phyloP scores from a whole-genome alignment of 179 eudicot genomes.

The Vitellaria paradoxa region DNA sequence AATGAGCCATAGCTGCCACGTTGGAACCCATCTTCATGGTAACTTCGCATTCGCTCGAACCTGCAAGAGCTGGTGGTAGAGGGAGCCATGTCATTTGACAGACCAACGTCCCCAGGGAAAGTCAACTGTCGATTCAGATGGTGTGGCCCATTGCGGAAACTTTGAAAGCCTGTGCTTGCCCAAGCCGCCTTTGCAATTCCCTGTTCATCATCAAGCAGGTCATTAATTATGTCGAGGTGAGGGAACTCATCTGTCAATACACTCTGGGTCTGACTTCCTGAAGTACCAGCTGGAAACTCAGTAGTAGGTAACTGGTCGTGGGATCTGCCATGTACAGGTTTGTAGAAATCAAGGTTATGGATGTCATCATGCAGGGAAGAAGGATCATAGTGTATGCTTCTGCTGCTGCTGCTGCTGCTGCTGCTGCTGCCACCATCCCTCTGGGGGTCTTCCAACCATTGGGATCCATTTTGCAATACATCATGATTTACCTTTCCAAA shows the following conservation, averaged over 20 bases:
- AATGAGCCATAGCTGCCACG: conserved; percentile 43
- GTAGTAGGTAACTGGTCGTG: conserved; percentile 33
- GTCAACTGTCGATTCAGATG: conserved; percentile 50
- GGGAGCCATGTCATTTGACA: conserved; percentile 42
- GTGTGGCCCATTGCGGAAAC: conserved; percentile 37
- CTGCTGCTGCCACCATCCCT: conserved; percentile 27
- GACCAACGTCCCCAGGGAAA: conserved; percentile 44
- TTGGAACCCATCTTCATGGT: conserved; percentile 49
- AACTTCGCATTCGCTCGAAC: conserved; percentile 56
- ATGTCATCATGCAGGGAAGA: conserved; percentile 35
- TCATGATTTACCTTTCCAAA: conserved; percentile 45
- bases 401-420: conserved; percentile 24
- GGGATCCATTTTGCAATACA: conserved; percentile 33
- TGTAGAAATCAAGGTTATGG: conserved; percentile 39
- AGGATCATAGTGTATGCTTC: conserved; percentile 37
- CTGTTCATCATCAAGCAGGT: conserved; percentile 82
- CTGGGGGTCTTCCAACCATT: conserved; percentile 50
- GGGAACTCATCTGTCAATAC: conserved; percentile 73
- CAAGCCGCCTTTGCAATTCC: conserved; percentile 27
- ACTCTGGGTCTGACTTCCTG: conserved; percentile 50
- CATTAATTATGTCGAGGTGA: conserved; percentile 94
- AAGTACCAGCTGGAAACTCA: conserved; percentile 44
- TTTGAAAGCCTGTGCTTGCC: conserved; percentile 33
- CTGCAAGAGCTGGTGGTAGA: conserved; percentile 48
- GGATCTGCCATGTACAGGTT: conserved; percentile 32